A percentile compares a stretch with the other conserved stretches of the same genome.
These are phyloP conservation scores for Aegilops speltoides DNA, from an alignment of 176 grass and related monocot genomes.

Conservation along the genomic window DNA sequence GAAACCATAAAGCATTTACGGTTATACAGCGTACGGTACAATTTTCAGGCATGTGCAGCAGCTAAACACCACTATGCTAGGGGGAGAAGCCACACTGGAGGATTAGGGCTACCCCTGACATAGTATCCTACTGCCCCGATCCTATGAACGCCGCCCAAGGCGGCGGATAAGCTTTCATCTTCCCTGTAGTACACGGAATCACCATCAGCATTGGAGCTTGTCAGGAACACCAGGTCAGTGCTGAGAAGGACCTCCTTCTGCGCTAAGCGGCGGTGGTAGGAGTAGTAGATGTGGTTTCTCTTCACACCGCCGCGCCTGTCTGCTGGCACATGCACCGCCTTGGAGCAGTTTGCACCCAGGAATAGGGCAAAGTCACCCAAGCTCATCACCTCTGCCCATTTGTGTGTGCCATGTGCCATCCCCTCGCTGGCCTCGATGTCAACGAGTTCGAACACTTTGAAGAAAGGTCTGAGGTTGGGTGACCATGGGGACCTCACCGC, in stretches of 20 bases:
- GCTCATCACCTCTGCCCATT: background rate
- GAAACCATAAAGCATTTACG: background rate
- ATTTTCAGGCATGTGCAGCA: background rate
- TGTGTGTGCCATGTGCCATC: background rate
- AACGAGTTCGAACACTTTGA: background rate
- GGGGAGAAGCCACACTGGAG: background rate
- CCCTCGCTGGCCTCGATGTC: background rate
- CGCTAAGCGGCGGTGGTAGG: background rate
- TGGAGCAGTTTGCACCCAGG: background rate
- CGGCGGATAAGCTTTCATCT: background rate
- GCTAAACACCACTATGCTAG: background rate
- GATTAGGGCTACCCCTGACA: background rate
- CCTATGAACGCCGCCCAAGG: background rate
- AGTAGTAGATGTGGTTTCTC: background rate
- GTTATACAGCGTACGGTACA: background rate
- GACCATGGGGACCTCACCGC: background rate
- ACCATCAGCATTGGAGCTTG: background rate
- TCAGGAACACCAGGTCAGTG: background rate
- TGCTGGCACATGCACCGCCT: background rate
- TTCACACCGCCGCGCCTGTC: background rate
- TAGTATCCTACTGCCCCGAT: background rate
- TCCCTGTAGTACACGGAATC: background rate
- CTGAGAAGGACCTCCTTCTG: background rate
- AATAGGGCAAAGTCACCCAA: conserved; percentile 3
- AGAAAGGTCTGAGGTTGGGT: background rate